Evolutionary conservation across 345 rosid genomes (phyloP).

Genomic region (Eucalyptus melliodora): DNA sequence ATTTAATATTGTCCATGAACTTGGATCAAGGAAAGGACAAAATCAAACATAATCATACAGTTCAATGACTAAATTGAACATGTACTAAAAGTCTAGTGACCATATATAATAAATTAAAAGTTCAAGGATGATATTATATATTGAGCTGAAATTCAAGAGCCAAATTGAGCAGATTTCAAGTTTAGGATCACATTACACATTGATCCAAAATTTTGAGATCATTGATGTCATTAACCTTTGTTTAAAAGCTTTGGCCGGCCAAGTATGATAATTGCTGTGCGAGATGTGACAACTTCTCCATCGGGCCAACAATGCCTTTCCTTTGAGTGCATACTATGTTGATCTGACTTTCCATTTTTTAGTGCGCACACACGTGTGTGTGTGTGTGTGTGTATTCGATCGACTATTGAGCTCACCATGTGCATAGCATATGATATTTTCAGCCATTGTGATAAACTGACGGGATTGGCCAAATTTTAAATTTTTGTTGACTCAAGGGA

Average conservation of each 20-base stretch:
- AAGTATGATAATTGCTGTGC: not conserved
- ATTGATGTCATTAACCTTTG: too few relatives aligned
- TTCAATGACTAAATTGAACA: too few relatives aligned
- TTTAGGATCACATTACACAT: too few relatives aligned
- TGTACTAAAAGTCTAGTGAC: fast-evolving
- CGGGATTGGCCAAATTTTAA: too few relatives aligned
- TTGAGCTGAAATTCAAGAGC: fast-evolving
- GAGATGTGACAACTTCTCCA: not conserved
- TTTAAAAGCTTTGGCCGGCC: not conserved
- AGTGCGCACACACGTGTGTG: too few relatives aligned
- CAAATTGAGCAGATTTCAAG: fast-evolving
- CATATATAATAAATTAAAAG: too few relatives aligned
- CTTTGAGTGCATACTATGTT: not conserved
- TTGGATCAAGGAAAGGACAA: not conserved
- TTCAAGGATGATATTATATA: fast-evolving
- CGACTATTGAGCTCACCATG: not conserved
- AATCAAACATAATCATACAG: not conserved
- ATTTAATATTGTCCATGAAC: too few relatives aligned
- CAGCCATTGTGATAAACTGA: too few relatives aligned
- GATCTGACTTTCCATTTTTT: too few relatives aligned
- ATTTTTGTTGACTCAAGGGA: not conserved
- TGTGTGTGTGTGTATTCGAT: too few relatives aligned
- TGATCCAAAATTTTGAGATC: too few relatives aligned
- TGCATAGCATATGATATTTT: not conserved
- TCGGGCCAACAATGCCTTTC: not conserved